Percentiles rank a stretch among this genome's conserved stretches.
phyloP scores from a whole-genome alignment of 2,329 filamentous ascomycete species.

The Biscogniauxia sp. region DNA sequence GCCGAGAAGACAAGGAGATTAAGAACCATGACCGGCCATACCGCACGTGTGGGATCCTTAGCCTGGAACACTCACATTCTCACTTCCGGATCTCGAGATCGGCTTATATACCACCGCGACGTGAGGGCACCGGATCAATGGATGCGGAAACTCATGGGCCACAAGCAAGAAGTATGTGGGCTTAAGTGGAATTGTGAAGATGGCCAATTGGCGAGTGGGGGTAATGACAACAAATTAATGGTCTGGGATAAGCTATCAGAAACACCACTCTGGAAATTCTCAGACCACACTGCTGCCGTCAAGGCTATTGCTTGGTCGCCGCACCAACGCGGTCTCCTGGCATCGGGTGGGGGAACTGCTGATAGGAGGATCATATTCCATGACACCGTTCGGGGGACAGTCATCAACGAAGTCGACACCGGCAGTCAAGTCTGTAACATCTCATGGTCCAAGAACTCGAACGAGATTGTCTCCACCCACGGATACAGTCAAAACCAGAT shows the following conservation, averaged over 20 bases:
- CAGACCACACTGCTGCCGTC: conserved; percentile 91
- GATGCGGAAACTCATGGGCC: conserved; percentile 80
- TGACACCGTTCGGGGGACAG: conserved; percentile 81
- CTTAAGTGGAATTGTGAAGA: conserved; percentile 97
- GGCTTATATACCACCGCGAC: conserved; percentile 91
- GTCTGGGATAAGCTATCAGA: conserved; percentile 97
- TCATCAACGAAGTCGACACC: conserved; percentile 88
- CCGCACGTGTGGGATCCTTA: conserved; percentile 84
- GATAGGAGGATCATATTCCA: conserved; percentile 97
- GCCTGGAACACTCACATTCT: conserved; percentile 99
- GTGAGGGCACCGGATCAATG: conserved; percentile 91
- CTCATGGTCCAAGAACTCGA: conserved; percentile 95
- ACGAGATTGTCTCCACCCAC: conserved; percentile 95
- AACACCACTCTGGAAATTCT: conserved; percentile 88
- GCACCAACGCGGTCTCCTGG: conserved; percentile 90
- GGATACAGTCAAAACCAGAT: conserved; percentile 98
- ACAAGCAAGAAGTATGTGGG: conserved; percentile 98
- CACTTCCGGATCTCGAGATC: conserved; percentile 90
- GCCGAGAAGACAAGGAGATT: conserved; percentile 81
- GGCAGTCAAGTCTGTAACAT: conserved; percentile 99
- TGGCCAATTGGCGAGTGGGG: conserved; percentile 88
- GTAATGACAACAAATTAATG: conserved; percentile 98
- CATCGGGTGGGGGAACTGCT: conserved; percentile 91
- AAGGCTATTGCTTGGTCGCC: conserved; percentile 98
- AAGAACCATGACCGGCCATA: conserved; percentile 96